phyloP scores from a whole-genome alignment of 768 basidiomycete genomes.

The Suillus subluteus region DNA sequence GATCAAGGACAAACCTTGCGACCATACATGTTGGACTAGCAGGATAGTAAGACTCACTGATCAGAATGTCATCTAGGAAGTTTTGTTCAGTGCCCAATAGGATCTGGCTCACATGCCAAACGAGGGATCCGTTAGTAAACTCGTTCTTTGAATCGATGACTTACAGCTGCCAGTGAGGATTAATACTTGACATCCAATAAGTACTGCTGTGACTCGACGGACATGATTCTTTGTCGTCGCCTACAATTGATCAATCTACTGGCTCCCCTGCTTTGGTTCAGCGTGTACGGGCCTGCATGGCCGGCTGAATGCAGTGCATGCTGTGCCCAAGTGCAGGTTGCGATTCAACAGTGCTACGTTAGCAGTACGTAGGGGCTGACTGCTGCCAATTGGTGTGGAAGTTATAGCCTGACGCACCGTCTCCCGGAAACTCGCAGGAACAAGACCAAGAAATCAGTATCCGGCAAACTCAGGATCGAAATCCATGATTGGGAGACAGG shows the following conservation, averaged over 20 bases:
- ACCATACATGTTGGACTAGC: constrained; percentile 39
- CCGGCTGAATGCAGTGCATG: neutral
- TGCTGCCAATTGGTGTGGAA: neutral
- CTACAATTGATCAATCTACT: neutral
- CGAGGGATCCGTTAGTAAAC: constrained; percentile 19
- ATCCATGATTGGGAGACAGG: neutral
- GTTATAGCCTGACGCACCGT: neutral
- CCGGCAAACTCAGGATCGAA: neutral
- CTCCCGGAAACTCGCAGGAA: neutral
- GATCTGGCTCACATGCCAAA: constrained; percentile 50
- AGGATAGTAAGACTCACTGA: constrained; percentile 50
- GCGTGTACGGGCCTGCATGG: neutral
- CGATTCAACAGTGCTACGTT: neutral
- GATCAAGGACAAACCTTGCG: constrained; percentile 67
- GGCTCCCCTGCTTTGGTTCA: neutral
- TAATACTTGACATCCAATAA: neutral
- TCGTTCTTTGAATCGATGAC: neutral
- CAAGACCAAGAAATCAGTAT: neutral
- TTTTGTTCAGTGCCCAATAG: constrained; percentile 26
- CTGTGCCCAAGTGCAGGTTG: neutral
- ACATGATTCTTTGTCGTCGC: neutral
- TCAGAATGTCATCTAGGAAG: neutral
- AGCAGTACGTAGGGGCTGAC: neutral
- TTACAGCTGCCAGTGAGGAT: neutral
- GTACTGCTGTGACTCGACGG: neutral